phyloP scores from a whole-genome alignment of 495 filamentous ascomycete genomes.

The Opeltia flavorubescens region DNA sequence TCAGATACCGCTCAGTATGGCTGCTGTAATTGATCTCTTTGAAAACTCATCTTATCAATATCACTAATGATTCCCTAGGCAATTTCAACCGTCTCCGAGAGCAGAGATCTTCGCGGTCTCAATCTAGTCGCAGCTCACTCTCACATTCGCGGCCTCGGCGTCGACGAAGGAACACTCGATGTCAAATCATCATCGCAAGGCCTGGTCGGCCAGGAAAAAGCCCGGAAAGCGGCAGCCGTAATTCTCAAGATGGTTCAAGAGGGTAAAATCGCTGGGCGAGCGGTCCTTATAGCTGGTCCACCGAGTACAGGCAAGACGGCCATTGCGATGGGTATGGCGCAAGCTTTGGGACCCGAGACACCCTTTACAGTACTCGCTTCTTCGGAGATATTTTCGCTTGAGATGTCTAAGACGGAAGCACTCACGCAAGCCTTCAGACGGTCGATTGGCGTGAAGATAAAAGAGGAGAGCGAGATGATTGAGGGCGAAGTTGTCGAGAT shows the following conservation, averaged over 20 bases:
- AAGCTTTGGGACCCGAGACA: conserved; percentile 82
- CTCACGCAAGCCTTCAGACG: conserved; percentile 95
- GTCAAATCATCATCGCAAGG: conserved; percentile 79
- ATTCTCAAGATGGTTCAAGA: conserved; percentile 97
- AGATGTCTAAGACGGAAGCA: conserved; percentile 98
- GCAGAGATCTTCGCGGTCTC: conserved; percentile 81
- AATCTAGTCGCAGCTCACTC: conserved; percentile 98
- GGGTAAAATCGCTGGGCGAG: conserved; percentile 92
- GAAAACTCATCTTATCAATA: not conserved
- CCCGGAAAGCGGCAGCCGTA: conserved; percentile 86
- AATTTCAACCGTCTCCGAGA: conserved; percentile 87
- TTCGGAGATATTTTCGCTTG: conserved; percentile 93
- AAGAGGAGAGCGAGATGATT: conserved; percentile 97
- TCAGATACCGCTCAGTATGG: too few species aligned
- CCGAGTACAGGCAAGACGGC: conserved; percentile 98
- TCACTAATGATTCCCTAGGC: conserved; percentile 32
- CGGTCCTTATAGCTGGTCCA: conserved; percentile 88
- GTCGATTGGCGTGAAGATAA: conserved; percentile 91
- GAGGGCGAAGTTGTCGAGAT: conserved; percentile 99
- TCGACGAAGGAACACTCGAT: conserved; percentile 82
- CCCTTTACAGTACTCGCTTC: conserved; percentile 93
- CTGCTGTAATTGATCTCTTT: not conserved
- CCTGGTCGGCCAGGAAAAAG: conserved; percentile 93
- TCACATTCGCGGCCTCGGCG: conserved; percentile 89
- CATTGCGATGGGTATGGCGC: conserved; percentile 97